Evolutionary conservation across 805 yeast genomes (phyloP).

Genomic region (Maudiozyma barnettii): DNA sequence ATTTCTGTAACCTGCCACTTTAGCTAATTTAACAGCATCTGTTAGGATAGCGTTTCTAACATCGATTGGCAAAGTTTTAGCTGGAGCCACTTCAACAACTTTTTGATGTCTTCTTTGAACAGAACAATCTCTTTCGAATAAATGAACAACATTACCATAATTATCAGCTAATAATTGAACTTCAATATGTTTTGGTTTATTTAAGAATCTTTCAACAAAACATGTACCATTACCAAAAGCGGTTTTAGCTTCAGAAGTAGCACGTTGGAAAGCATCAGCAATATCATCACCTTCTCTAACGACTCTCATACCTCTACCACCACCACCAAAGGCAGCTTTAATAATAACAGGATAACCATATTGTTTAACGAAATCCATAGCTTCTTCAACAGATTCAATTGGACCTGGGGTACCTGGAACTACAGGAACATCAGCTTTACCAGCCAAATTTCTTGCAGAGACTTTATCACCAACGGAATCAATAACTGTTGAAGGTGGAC

Average conservation of each 20-base stretch:
- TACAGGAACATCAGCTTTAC: slow-evolving; percentile 72
- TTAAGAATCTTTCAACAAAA: slow-evolving; percentile 90
- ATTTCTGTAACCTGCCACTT: slow-evolving; percentile 79
- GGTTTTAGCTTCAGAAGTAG: slow-evolving; percentile 85
- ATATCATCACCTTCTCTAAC: slow-evolving; percentile 93
- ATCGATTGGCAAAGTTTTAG: slow-evolving; percentile 70
- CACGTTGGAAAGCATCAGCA: slow-evolving; percentile 85
- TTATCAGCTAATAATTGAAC: slow-evolving; percentile 91
- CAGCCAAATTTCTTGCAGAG: slow-evolving; percentile 82
- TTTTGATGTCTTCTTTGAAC: slow-evolving; percentile 99
- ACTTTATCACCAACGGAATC: slow-evolving; percentile 97
- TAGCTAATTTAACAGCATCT: slow-evolving; percentile 91
- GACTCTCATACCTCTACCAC: slow-evolving; percentile 99
- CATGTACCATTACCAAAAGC: slow-evolving; percentile 99
- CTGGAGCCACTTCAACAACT: slow-evolving; percentile 98
- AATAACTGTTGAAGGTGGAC: slow-evolving; percentile 80
- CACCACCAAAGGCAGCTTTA: slow-evolving; percentile 99
- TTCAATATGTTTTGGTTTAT: slow-evolving; percentile 95
- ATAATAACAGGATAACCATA: slow-evolving; percentile 94
- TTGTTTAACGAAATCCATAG: slow-evolving; percentile 64
- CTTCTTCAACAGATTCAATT: slow-evolving; percentile 70
- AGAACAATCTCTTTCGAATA: slow-evolving; percentile 98
- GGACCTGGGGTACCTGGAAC: slow-evolving; percentile 99
- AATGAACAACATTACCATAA: slow-evolving; percentile 89
- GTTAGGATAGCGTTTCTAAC: slow-evolving; percentile 88